phyloP scores from a whole-genome alignment of 2,329 filamentous ascomycete genomes.

The Aspergillus sp. region DNA sequence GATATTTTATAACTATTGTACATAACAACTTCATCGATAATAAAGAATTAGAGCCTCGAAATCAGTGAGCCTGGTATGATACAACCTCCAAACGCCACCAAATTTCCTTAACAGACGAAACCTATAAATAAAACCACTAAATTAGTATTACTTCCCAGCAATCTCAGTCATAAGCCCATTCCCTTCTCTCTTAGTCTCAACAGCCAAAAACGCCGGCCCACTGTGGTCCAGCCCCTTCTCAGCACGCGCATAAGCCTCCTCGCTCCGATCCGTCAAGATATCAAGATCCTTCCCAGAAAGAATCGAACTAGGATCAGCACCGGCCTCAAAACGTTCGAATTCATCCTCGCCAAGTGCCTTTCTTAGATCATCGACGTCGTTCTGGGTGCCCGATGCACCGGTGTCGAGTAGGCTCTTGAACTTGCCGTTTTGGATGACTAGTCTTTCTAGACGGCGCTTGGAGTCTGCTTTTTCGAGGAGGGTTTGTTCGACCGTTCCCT shows the following conservation, averaged over 20 bases:
- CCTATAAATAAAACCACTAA: constrained; percentile 2
- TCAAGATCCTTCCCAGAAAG: constrained; percentile 70
- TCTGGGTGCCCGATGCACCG: constrained; percentile 36
- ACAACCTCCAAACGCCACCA: background rate
- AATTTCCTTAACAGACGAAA: constrained; percentile 3
- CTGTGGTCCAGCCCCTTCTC: constrained; percentile 65
- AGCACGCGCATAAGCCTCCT: constrained; percentile 62
- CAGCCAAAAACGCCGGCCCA: constrained; percentile 58
- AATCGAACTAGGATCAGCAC: constrained; percentile 53
- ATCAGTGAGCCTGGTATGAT: too few species aligned
- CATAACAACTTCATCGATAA: constrained; percentile 1
- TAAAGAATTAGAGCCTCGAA: too few species aligned
- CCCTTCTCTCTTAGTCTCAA: constrained; percentile 64
- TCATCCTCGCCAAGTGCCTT: constrained; percentile 66
- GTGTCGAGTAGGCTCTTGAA: constrained; percentile 64
- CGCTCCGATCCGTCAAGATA: constrained; percentile 68
- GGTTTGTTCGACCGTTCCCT: constrained; percentile 84
- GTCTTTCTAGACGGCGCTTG: constrained; percentile 84
- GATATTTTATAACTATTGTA: constrained; percentile 10
- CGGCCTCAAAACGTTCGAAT: constrained; percentile 56
- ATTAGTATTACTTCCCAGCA: constrained; percentile 9
- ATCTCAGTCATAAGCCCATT: constrained; percentile 27
- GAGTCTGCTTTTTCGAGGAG: constrained; percentile 81
- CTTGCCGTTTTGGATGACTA: constrained; percentile 90
- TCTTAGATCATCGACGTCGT: constrained; percentile 56